Evolutionary conservation across 257 asterid genomes (phyloP).

Genomic region (Solanum arcanum): DNA sequence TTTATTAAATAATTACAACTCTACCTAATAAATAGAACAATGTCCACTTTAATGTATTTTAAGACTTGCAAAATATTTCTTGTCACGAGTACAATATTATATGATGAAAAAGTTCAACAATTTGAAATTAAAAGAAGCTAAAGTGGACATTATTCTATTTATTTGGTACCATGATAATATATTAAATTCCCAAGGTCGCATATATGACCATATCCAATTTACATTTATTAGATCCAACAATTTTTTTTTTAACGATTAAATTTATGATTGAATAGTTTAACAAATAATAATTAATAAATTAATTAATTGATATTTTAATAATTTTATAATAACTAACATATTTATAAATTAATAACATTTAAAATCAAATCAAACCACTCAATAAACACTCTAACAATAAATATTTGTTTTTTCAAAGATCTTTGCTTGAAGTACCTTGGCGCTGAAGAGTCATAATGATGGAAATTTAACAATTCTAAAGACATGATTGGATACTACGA

Average conservation of each 20-base stretch:
- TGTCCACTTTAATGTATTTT: neutral
- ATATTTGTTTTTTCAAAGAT: too few relatives aligned
- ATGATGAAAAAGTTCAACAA: neutral
- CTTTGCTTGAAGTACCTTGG: neutral
- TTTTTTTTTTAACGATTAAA: neutral
- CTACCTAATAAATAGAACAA: neutral
- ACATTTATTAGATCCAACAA: neutral
- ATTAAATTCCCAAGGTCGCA: neutral
- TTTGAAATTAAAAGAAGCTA: neutral
- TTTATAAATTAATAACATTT: neutral
- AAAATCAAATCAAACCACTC: neutral
- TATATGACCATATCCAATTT: neutral
- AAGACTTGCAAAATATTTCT: neutral
- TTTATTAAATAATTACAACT: too few relatives aligned
- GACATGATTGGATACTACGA: neutral
- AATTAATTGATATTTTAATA: too few relatives aligned
- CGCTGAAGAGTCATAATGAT: neutral
- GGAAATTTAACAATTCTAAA: neutral
- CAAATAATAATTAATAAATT: too few relatives aligned
- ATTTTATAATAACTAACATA: too few relatives aligned
- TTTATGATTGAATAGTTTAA: too few relatives aligned
- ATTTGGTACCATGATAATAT: neutral
- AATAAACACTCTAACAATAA: neutral
- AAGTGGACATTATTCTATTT: neutral
- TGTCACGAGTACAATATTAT: neutral